Base-by-base conservation (phyloP, 192 early-diverging fungal genomes). In the Umbelopsis vinacea region DNA sequence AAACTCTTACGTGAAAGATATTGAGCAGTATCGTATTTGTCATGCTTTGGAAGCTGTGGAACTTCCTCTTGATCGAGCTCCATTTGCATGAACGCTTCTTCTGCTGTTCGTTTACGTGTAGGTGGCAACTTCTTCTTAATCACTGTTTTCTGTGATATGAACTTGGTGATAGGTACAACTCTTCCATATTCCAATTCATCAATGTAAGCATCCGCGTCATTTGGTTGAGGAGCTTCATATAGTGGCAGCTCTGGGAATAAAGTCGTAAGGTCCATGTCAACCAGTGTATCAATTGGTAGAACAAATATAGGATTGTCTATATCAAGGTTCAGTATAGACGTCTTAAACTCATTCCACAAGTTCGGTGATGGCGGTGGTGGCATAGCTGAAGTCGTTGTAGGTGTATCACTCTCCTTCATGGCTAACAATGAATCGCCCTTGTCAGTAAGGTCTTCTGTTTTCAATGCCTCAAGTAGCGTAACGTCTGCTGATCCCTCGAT, bases 131-230 rank as follows among this genome's bases (percentile, higher is more conserved):
- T 43, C n/a, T 71, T 71, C 43, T 74, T 52, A 15, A 70, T 46
- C 9, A 67, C 46, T 3, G 70, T 72, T 33, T 55, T 72, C 45
- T 74, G 60, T 22, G 73, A 71, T 14, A 66, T 69, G 0, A 79
- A 67, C 24, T 78, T 73, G 23, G 89, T 79, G 2, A 90, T 70
- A 22, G 86, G 82, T 11, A 88, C 76, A 7, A 93, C 82, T 15
- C 77, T 72, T 26, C 84, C 79, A 46, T 85, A 77, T 48, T 91
- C 86, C 9, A 80, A 72, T 52, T 89, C 85, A 35, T 88, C 86
- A 46, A 85, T 67, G 70, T 87, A 90, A 21, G 83, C 48, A 52
- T 88, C 85, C 38, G 81, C 79, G 22, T 82, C 81, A 11, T 86
- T 81, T 10, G 86, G 82, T 22, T 79, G 76, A 33, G 87, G 87